Conservation (phyloP, 495 filamentous ascomycete species). For the Aspergillus panamensis region DNA sequence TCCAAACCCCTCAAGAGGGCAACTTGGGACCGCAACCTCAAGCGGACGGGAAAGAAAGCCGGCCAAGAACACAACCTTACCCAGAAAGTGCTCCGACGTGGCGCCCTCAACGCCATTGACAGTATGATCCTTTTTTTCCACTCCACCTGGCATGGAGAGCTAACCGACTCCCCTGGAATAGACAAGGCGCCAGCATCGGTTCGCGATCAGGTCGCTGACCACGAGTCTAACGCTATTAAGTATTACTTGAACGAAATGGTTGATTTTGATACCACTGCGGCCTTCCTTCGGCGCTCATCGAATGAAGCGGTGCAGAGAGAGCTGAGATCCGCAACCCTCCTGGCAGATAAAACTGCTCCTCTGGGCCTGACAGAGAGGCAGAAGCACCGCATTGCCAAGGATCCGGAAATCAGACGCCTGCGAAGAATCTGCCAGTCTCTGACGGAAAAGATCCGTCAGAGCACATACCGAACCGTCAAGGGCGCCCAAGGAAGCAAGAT, state of each 20-base stretch:
- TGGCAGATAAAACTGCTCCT: too few relatives aligned
- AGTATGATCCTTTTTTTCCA: constrained; percentile 1
- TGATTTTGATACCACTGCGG: constrained; percentile 12
- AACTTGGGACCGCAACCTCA: constrained; percentile 15
- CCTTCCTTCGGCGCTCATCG: constrained; percentile 8
- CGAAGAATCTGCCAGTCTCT: too few relatives aligned
- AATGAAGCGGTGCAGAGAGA: too few relatives aligned
- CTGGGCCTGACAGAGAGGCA: too few relatives aligned
- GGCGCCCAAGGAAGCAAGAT: not conserved
- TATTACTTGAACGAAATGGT: constrained; percentile 16
- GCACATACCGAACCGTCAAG: too few relatives aligned
- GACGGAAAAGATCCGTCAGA: too few relatives aligned
- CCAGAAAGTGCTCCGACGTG: constrained; percentile 13
- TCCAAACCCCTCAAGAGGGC: constrained; percentile 7
- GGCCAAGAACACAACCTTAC: constrained; percentile 13
- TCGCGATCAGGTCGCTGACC: constrained; percentile 15
- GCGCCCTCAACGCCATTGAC: constrained; percentile 17
- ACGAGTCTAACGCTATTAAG: constrained; percentile 15
- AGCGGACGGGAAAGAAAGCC: constrained; percentile 7
- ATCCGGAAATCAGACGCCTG: too few relatives aligned
- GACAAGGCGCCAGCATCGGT: constrained; percentile 7
- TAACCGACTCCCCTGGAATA: not conserved
- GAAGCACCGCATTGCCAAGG: too few relatives aligned
- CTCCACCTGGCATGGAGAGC: not conserved
- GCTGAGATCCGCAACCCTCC: too few relatives aligned